phyloP scores from a whole-genome alignment of 2,329 filamentous ascomycete genomes.

The Sclerotinia minor region DNA sequence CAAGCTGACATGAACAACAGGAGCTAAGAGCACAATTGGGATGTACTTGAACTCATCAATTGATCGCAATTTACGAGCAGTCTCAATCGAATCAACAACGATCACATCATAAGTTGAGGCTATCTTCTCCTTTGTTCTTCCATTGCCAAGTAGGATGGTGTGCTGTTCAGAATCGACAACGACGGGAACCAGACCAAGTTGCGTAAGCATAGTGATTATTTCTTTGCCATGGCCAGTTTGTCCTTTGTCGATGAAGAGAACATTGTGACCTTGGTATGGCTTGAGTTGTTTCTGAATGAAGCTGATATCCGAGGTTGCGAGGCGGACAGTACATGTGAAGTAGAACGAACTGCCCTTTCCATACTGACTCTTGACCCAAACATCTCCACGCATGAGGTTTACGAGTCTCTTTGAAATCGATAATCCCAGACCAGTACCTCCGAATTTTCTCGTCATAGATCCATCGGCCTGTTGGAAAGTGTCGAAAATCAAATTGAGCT shows the following conservation, averaged over 20 bases:
- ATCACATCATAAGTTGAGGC: slow-evolving; percentile 79
- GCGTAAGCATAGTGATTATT: slow-evolving; percentile 74
- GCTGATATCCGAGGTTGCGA: slow-evolving; percentile 75
- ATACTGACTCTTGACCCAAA: slow-evolving; percentile 93
- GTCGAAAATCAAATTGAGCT: slow-evolving; percentile 95
- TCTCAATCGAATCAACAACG: slow-evolving; percentile 90
- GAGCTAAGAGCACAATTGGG: slow-evolving; percentile 88
- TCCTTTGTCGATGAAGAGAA: slow-evolving; percentile 92
- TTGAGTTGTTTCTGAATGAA: slow-evolving; percentile 80
- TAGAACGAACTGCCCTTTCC: slow-evolving; percentile 92
- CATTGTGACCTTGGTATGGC: slow-evolving; percentile 89
- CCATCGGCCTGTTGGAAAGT: slow-evolving; percentile 98
- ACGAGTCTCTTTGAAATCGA: slow-evolving; percentile 95
- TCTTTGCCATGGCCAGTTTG: slow-evolving; percentile 74
- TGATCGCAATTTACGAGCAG: slow-evolving; percentile 78
- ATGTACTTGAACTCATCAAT: slow-evolving; percentile 98
- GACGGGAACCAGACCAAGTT: slow-evolving; percentile 77
- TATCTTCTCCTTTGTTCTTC: slow-evolving; percentile 49
- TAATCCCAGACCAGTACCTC: slow-evolving; percentile 87
- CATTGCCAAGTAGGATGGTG: slow-evolving; percentile 52
- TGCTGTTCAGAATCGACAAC: slow-evolving; percentile 79
- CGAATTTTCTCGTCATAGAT: slow-evolving; percentile 93
- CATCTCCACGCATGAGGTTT: slow-evolving; percentile 92
- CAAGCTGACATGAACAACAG: slow-evolving; percentile 84
- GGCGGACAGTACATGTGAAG: slow-evolving; percentile 89